phyloP scores from a whole-genome alignment of 768 basidiomycete genomes.

The Mycena albidolilacea region DNA sequence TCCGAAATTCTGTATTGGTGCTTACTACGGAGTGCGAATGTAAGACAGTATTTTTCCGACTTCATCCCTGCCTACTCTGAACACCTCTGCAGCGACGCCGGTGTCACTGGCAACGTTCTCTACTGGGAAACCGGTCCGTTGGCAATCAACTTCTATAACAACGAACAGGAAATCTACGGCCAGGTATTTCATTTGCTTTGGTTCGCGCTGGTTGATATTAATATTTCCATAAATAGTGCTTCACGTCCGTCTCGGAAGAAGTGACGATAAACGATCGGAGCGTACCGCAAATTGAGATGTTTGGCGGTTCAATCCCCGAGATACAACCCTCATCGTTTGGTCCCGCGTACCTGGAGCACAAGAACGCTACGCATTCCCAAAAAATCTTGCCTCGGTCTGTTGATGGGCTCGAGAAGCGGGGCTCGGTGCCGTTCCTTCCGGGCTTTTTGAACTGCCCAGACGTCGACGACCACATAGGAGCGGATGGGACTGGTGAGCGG shows the following conservation, averaged over 20 bases:
- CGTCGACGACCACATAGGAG: no score
- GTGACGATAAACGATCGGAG: conserved; percentile 5
- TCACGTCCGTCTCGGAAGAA: not conserved
- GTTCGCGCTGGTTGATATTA: no score
- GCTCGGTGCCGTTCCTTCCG: conserved; percentile 20
- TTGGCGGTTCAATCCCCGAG: no score
- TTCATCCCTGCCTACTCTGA: not conserved
- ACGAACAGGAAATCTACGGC: conserved; percentile 11
- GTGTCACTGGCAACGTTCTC: conserved; percentile 41
- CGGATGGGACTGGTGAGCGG: no score
- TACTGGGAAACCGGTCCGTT: conserved; percentile 33
- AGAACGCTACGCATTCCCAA: not conserved
- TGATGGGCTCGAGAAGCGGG: not conserved
- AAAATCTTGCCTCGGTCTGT: not conserved
- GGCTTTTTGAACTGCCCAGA: conserved; percentile 24
- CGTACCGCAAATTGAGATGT: no score
- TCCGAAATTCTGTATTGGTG: conserved; percentile 12
- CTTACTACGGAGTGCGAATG: not conserved
- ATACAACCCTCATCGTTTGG: no score
- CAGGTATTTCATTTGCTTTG: not conserved
- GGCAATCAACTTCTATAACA: conserved; percentile 9
- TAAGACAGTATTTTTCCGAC: no score
- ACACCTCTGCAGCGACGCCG: conserved; percentile 28
- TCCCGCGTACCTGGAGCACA: not conserved
- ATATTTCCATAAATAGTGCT: conserved; percentile 3